These are phyloP conservation scores for Tinospora cordifolia DNA, from an alignment of 164 flowering plant genomes.

Conservation along the genomic window DNA sequence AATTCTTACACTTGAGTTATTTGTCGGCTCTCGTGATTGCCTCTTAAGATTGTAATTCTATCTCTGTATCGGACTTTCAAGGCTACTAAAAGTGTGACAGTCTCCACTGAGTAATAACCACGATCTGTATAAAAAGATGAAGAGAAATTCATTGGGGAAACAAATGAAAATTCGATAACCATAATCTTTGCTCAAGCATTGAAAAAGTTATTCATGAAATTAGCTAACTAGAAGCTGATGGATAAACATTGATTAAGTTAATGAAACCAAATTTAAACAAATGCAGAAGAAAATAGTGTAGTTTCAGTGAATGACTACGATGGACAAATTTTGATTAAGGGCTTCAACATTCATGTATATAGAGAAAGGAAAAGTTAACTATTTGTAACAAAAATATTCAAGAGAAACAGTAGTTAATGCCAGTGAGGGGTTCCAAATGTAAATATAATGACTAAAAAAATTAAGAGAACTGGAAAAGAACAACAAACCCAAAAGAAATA, in stretches of 20 bases:
- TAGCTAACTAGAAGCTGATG: neutral
- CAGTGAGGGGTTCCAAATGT: too few relatives aligned
- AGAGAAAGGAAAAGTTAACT: neutral
- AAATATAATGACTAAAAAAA: neutral
- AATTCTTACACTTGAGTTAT: slow-evolving; percentile 43
- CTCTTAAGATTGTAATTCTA: slow-evolving; percentile 40
- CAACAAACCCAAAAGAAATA: neutral
- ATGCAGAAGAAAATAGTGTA: neutral
- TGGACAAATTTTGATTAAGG: neutral
- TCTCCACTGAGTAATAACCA: slow-evolving; percentile 47
- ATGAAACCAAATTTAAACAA: neutral
- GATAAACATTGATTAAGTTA: neutral
- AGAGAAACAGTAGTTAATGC: neutral
- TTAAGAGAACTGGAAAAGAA: too few relatives aligned
- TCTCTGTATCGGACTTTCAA: slow-evolving; percentile 46
- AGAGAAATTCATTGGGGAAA: neutral
- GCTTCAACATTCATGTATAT: neutral
- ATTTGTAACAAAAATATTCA: neutral
- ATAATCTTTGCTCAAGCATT: neutral
- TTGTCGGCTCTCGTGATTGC: slow-evolving; percentile 45
- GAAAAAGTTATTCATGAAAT: neutral
- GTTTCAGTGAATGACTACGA: neutral
- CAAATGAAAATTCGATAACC: neutral
- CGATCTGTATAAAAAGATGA: slow-evolving; percentile 33
- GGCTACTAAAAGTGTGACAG: slow-evolving; percentile 41